These are phyloP conservation scores for Aspergillus uvarum DNA, from an alignment of 2,329 filamentous ascomycete genomes.

Conservation along the genomic window DNA sequence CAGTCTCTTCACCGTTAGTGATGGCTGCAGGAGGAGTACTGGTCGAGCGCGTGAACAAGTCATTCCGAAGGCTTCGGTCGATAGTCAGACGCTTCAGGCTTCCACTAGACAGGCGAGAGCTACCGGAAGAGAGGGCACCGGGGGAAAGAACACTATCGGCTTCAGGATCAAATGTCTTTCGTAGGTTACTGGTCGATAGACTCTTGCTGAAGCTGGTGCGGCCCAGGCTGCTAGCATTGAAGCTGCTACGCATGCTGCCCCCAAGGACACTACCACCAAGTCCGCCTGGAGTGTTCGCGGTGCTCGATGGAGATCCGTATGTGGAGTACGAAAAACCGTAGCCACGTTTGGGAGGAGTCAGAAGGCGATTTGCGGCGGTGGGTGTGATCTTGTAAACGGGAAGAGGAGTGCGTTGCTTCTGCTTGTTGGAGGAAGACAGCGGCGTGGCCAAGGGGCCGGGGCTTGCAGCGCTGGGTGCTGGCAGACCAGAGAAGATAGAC, in stretches of 20 bases:
- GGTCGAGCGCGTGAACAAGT: slow-evolving; percentile 53
- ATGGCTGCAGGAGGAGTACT: slow-evolving; percentile 34
- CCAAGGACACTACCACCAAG: slow-evolving; percentile 65
- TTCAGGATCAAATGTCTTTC: slow-evolving; percentile 75
- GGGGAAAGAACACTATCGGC: slow-evolving; percentile 78
- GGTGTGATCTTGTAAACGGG: slow-evolving; percentile 87
- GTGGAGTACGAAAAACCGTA: slow-evolving; percentile 93
- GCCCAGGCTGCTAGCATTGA: slow-evolving; percentile 56
- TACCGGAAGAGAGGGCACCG: slow-evolving; percentile 75
- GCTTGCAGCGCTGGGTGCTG: slow-evolving; percentile 62
- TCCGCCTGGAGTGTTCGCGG: slow-evolving; percentile 66
- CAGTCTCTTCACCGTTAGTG: slow-evolving; percentile 44
- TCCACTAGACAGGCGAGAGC: slow-evolving; percentile 63
- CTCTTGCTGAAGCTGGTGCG: slow-evolving; percentile 75
- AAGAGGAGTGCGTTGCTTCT: slow-evolving; percentile 74
- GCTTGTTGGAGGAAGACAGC: slow-evolving; percentile 71
- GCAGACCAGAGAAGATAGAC: slow-evolving; percentile 76
- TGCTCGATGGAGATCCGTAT: slow-evolving; percentile 77
- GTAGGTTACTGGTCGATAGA: slow-evolving; percentile 81
- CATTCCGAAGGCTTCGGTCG: slow-evolving; percentile 76
- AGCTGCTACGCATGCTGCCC: slow-evolving; percentile 37
- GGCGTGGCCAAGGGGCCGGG: slow-evolving; percentile 91
- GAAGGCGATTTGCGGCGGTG: slow-evolving; percentile 72
- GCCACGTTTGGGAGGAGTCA: slow-evolving; percentile 80
- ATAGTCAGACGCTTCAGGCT: slow-evolving; percentile 90